Evolutionary conservation across 139 green algal species (phyloP).

Genomic region (Spirogloea muscicola): DNA sequence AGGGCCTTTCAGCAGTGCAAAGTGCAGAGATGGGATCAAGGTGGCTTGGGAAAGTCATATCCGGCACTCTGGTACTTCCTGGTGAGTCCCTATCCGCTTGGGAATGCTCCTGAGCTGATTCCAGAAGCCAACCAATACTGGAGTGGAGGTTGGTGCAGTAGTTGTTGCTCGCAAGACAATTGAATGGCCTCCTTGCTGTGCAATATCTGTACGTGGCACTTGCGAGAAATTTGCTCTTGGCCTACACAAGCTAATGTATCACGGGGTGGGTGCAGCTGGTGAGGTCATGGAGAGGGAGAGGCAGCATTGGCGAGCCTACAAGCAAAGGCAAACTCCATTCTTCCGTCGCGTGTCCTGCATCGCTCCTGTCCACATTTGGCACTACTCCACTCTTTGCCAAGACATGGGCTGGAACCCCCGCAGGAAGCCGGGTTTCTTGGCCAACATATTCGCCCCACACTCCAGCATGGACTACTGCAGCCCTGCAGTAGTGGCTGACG

Average conservation of each 20-base stretch:
- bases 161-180: no score
- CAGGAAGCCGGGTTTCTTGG: background rate
- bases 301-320: background rate
- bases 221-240: no score
- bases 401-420: constrained; percentile 14
- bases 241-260: no score
- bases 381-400: background rate
- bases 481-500: no score
- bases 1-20: background rate
- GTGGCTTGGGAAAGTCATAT: background rate
- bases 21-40: background rate
- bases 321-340: background rate
- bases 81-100: no score
- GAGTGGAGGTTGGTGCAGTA: no score
- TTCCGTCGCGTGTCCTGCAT: background rate
- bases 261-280: no score
- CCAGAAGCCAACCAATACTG: no score
- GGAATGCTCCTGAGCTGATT: no score
- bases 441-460: background rate
- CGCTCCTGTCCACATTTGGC: background rate
- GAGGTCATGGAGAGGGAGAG: constrained; percentile 4
- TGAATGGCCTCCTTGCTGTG: no score
- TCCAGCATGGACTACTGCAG: background rate
- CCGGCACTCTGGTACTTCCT: background rate
- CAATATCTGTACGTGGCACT: no score